phyloP scores from a whole-genome alignment of 176 grass and related monocot genomes.

The Olyra latifolia region DNA sequence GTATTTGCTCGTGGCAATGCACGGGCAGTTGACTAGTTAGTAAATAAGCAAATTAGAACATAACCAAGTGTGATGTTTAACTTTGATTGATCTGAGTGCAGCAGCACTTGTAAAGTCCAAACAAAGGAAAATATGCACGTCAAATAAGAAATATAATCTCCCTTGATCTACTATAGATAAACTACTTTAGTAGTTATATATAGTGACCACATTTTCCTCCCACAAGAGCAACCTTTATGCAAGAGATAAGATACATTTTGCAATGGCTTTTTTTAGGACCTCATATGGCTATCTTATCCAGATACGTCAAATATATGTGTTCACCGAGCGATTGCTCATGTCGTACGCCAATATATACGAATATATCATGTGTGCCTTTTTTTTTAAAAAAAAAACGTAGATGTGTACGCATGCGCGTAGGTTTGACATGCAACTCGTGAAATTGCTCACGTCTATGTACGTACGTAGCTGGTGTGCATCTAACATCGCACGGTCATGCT shows the following conservation, averaged over 20 bases:
- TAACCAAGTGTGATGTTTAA: neutral
- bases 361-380: neutral
- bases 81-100: neutral
- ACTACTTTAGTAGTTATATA: neutral
- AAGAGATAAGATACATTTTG: neutral
- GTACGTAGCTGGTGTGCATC: neutral
- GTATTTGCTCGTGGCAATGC: no score
- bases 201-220: neutral
- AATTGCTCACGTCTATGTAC: neutral
- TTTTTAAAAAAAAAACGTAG: neutral
- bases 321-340: no score
- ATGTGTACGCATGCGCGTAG: neutral
- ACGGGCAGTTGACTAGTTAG: no score
- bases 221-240: neutral
- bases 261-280: neutral
- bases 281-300: neutral
- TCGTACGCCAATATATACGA: no score
- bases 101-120: neutral
- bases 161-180: neutral
- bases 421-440: neutral
- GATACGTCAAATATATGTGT: no score
- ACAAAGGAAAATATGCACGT: neutral
- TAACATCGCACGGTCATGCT: neutral
- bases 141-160: neutral
- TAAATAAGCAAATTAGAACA: no score